Evolutionary conservation across 495 filamentous ascomycete species (phyloP), one percentile per base, ranked within the genome.

Genomic region (Pseudoneurospora amorphoporcata): DNA sequence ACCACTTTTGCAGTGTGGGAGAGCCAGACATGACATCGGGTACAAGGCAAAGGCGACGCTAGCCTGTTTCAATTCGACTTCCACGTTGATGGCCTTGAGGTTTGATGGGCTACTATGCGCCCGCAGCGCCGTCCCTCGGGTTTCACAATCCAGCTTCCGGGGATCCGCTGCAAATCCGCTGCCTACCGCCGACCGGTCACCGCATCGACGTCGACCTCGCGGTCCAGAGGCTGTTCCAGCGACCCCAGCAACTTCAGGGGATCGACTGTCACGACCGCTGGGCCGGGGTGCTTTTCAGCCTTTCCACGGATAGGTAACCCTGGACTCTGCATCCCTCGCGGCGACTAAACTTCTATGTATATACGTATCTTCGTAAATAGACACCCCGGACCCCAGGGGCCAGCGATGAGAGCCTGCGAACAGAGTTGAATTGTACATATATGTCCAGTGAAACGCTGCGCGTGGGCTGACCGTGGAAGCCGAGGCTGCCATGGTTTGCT

Each of bases 11-110:
- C 76, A 77, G 72, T 78, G 78, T 78, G 78, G 76, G 77, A 76
- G 77, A 75, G 58, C 74, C 69, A 70, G 70, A 74, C 72, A 78
- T 79, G 76, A 79, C 75, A 78, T 79, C 72, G 76, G 53, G 39
- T 70, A 68, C 72, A 72, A 72, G 70, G 71, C 41, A 65, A 58
- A 71, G 39, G 68, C 47, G 70, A 32, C 72, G 73, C 72, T 76
- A 78, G 70, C 72, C 72, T 75, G 73, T 76, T 74, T 76, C 70
- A 71, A 43, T 68, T 42, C 14, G 53, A 65, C 53, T 65, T 65
- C 37, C 29, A 65, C 53, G 53, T 65, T 65, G 53, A 65, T 65
- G 53, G 35, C 53, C 53, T 35, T 65, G 53, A 35, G 16, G 53
- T 37, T 37, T 37, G 35, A 65, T 32, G 53, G 53, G 35, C 35